These are phyloP conservation scores for Trametes cubensis DNA, from an alignment of 768 basidiomycete species.

Conservation along the genomic window DNA sequence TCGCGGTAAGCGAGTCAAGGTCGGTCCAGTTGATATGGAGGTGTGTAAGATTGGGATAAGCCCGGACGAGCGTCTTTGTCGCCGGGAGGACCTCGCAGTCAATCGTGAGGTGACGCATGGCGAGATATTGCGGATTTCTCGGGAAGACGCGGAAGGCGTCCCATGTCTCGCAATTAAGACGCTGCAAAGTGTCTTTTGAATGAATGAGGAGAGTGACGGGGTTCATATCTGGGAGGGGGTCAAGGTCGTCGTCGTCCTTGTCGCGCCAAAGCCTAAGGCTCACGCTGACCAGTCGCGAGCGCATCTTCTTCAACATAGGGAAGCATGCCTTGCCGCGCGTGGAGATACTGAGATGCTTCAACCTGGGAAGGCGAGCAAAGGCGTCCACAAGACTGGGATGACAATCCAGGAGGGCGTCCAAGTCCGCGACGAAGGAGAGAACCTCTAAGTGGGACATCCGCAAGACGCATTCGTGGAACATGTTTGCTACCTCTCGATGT, in stretches of 20 bases:
- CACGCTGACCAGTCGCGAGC: background rate
- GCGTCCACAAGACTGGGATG: background rate
- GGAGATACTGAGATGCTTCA: background rate
- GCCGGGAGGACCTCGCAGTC: background rate
- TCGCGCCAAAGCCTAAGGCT: background rate
- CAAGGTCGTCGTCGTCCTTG: background rate
- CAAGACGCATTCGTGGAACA: background rate
- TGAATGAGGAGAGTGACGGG: background rate
- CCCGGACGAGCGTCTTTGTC: background rate
- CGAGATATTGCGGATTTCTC: background rate
- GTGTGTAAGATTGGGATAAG: background rate
- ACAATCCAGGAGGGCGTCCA: background rate
- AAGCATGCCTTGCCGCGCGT: background rate
- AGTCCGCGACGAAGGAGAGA: background rate
- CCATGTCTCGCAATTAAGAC: background rate
- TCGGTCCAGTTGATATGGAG: background rate
- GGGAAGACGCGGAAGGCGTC: background rate
- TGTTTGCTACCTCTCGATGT: background rate
- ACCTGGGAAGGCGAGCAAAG: background rate
- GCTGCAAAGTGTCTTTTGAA: background rate
- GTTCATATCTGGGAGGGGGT: background rate
- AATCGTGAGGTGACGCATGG: background rate
- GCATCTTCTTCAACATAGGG: background rate
- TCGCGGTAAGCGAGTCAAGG: background rate
- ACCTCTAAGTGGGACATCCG: background rate